These are phyloP conservation scores for Chaetomiaceae sp. DNA, from an alignment of 2,329 filamentous ascomycete genomes.

Conservation along the genomic window DNA sequence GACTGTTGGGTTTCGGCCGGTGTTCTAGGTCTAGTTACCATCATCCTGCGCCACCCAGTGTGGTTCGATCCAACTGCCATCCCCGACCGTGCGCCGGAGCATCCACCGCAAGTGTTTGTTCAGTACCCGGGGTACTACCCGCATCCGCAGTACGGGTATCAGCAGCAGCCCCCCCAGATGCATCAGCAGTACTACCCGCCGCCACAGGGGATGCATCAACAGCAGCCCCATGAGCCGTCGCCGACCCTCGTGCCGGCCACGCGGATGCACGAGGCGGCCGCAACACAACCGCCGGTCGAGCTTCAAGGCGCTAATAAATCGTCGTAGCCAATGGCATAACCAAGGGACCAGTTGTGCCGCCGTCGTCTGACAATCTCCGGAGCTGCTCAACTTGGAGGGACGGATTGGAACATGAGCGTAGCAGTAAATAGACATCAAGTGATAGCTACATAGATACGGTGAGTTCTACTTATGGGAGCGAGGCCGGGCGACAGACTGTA, in stretches of 20 bases:
- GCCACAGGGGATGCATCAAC: not conserved
- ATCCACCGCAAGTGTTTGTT: not conserved
- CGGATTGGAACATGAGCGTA: too few species aligned
- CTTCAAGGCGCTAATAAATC: too few species aligned
- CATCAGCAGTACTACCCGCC: not conserved
- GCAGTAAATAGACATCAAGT: too few species aligned
- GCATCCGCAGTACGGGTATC: not conserved
- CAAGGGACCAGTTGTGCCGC: too few species aligned
- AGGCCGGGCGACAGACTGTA: too few species aligned
- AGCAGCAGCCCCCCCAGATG: not conserved
- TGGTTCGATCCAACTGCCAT: conserved; percentile 11
- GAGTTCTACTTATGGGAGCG: too few species aligned
- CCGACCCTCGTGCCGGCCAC: not conserved
- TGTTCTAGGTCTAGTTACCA: conserved; percentile 5
- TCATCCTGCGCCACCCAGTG: conserved; percentile 2
- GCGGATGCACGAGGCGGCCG: too few species aligned
- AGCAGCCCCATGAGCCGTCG: not conserved
- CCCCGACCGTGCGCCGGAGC: not conserved
- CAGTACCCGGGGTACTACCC: not conserved
- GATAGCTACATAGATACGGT: too few species aligned
- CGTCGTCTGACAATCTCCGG: too few species aligned
- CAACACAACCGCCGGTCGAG: too few species aligned
- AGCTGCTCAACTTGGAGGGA: too few species aligned
- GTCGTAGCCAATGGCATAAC: too few species aligned
- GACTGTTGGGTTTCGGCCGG: conserved; percentile 10